Conservation (phyloP, 305 asterid genomes). For the Withania somnifera region DNA sequence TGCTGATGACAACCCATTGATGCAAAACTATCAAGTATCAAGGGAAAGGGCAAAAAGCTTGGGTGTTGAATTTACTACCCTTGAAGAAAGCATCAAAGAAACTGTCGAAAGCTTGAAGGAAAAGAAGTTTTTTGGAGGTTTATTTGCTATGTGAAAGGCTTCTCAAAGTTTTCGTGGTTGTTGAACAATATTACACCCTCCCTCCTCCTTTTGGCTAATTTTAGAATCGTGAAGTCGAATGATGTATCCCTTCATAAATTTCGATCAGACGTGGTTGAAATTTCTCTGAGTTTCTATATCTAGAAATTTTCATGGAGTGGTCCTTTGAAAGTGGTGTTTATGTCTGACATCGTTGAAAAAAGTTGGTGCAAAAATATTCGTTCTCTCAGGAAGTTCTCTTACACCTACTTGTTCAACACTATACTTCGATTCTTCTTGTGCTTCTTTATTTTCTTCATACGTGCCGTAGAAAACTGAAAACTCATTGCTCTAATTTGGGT, state of each 20-base stretch:
- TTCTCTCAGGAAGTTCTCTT: no score
- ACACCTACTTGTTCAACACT: no score
- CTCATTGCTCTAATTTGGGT: neutral
- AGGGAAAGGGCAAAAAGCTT: conserved; percentile 27
- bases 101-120: conserved; percentile 47
- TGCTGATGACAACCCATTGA: conserved; percentile 36
- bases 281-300: neutral
- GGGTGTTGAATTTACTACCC: conserved; percentile 29
- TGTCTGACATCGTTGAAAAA: no score
- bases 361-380: no score
- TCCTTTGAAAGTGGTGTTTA: no score
- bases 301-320: neutral
- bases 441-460: no score
- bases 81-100: conserved; percentile 33
- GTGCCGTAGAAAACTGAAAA: neutral
- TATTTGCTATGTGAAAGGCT: conserved; percentile 8
- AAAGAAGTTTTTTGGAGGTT: conserved; percentile 16
- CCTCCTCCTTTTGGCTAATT: neutral
- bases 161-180: neutral
- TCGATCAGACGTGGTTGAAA: neutral
- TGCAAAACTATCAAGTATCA: conserved; percentile 26
- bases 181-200: neutral
- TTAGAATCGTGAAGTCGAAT: neutral
- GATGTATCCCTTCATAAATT: neutral
- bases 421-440: no score